phyloP scores from a whole-genome alignment of 1,284 basidiomycete genomes.

The Sporisorium sorghi region DNA sequence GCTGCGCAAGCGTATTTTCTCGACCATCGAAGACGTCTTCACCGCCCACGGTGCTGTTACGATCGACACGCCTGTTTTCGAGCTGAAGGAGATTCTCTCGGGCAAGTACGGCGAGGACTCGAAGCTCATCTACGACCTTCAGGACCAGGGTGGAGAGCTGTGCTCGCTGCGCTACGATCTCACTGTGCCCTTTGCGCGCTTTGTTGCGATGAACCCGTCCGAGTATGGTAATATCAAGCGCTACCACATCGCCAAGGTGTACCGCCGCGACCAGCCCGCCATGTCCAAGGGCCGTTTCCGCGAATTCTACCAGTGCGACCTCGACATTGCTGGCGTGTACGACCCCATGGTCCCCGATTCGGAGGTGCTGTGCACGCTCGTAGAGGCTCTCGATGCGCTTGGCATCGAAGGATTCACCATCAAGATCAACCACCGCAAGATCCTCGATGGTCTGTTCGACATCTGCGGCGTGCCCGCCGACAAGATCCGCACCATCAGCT shows the following conservation, averaged over 20 bases:
- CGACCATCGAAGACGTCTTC: slow-evolving; percentile 88
- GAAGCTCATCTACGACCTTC: slow-evolving; percentile 97
- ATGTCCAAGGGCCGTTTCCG: slow-evolving; percentile 98
- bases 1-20: slow-evolving; percentile 89
- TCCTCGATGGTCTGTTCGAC: slow-evolving; percentile 96
- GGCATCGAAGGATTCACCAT: slow-evolving; percentile 89
- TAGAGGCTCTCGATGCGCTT: slow-evolving; percentile 83
- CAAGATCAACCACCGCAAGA: slow-evolving; percentile 95
- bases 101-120: slow-evolving; percentile 89
- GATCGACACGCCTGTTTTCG: slow-evolving; percentile 97
- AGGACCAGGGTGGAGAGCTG: slow-evolving; percentile 98
- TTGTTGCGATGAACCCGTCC: slow-evolving; percentile 91
- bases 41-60: slow-evolving; percentile 88
- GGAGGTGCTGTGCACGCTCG: slow-evolving; percentile 85
- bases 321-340: slow-evolving; percentile 88
- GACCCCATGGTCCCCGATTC: slow-evolving; percentile 98
- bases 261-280: slow-evolving; percentile 93
- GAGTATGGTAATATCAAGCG: slow-evolving; percentile 80
- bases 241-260: slow-evolving; percentile 98
- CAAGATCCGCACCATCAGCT: slow-evolving; percentile 93
- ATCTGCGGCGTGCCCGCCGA: slow-evolving; percentile 93
- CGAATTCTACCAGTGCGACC: slow-evolving; percentile 98
- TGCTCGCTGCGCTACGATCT: slow-evolving; percentile 95
- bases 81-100: slow-evolving; percentile 92
- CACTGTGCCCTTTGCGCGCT: slow-evolving; percentile 92